Evolutionary conservation across 768 basidiomycete species (phyloP).

Genomic region (Auricularia sp.): DNA sequence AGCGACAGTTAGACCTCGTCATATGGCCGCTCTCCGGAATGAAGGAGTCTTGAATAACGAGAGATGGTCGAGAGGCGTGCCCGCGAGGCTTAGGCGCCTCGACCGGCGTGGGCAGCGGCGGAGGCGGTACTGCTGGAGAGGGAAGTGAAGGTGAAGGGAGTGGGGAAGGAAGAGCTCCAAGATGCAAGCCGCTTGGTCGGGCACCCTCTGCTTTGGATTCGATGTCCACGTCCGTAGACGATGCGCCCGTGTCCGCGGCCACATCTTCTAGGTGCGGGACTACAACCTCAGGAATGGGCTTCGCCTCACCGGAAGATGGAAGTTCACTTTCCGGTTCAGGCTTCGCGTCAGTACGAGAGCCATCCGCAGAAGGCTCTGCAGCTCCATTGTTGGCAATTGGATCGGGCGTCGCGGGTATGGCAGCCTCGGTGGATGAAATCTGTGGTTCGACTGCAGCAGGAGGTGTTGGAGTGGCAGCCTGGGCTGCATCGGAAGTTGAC

Average conservation of each 20-base stretch:
- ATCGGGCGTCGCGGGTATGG: no score
- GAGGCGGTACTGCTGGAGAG: neutral
- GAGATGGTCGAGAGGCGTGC: neutral
- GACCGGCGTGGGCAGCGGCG: neutral
- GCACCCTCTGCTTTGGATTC: no score
- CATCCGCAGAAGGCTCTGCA: no score
- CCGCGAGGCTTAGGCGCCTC: neutral
- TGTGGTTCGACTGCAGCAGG: neutral
- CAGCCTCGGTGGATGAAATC: no score
- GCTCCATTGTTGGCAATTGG: no score
- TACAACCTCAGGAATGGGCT: neutral
- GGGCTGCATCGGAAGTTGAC: neutral
- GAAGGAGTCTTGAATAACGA: neutral
- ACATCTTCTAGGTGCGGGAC: neutral
- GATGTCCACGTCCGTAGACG: no score
- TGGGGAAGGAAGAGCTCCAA: neutral
- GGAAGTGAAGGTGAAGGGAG: neutral
- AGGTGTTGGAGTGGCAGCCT: neutral
- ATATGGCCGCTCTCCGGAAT: conserved; percentile 34
- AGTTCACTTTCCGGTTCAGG: neutral
- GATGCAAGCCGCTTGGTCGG: neutral
- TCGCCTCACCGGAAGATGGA: neutral
- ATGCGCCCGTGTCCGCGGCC: neutral
- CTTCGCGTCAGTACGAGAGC: neutral
- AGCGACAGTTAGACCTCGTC: conserved; percentile 62